Conservation (phyloP, 306 rosid species). For the Abrus precatorius region DNA sequence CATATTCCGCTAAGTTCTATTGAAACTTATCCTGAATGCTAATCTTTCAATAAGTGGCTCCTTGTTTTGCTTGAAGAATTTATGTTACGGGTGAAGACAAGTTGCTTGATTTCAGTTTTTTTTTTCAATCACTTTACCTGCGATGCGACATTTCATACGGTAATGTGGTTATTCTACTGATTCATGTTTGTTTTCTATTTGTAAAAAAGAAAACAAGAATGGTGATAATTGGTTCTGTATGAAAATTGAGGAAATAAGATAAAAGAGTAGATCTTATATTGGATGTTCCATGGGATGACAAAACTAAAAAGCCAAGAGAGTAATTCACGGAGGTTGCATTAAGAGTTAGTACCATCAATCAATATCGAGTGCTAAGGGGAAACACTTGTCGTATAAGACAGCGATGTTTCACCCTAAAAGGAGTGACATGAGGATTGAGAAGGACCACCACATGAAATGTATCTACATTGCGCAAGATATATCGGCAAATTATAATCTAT, state of each 20-base stretch:
- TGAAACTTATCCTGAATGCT: no score
- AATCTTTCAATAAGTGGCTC: conserved; percentile 34
- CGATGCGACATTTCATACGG: not conserved
- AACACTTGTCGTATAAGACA: conserved; percentile 48
- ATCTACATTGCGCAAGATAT: not conserved
- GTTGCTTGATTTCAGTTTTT: no score
- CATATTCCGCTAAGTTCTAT: not conserved
- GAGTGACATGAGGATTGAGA: conserved; percentile 5
- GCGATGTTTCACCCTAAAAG: conserved; percentile 50
- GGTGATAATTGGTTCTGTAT: not conserved
- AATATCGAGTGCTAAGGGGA: conserved; percentile 8
- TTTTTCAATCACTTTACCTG: not conserved
- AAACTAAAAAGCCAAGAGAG: conserved; percentile 1
- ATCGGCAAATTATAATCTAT: no score
- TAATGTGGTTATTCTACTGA: conserved; percentile 30
- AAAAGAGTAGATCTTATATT: not conserved
- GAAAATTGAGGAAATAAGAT: not conserved
- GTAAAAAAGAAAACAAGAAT: not conserved
- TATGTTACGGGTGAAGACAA: no score
- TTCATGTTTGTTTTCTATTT: not conserved
- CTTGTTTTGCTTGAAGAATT: not conserved
- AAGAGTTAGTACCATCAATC: not conserved
- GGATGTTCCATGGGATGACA: conserved; percentile 1
- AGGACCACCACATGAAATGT: conserved; percentile 37
- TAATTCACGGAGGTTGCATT: no score